Percentiles rank a stretch among this genome's conserved stretches.
These are phyloP conservation scores for Casuarina cunninghamiana DNA, from an alignment of 306 rosid genomes.

Conservation along the genomic window DNA sequence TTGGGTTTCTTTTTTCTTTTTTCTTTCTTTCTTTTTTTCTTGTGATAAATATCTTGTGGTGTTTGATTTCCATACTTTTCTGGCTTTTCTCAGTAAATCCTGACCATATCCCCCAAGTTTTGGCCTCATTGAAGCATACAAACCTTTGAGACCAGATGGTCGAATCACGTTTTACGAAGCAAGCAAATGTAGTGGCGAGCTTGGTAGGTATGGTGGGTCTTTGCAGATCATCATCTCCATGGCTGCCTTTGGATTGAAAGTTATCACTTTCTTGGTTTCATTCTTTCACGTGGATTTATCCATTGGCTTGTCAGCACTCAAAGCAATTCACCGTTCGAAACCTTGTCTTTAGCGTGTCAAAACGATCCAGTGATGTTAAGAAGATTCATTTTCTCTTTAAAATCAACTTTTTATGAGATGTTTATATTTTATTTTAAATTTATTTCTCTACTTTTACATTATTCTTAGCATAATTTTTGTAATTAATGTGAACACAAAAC, in stretches of 20 bases:
- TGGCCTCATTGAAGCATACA: neutral
- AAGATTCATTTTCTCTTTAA: too few relatives aligned
- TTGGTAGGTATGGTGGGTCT: neutral
- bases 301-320: neutral
- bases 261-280: neutral
- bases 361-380: neutral
- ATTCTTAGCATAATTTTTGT: too few relatives aligned
- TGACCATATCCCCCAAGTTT: neutral
- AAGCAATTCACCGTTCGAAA: neutral
- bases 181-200: neutral
- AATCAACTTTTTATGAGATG: too few relatives aligned
- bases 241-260: neutral
- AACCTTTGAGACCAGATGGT: neutral
- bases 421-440: too few relatives aligned
- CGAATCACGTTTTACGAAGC: neutral
- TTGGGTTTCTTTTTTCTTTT: neutral
- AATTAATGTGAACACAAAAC: too few relatives aligned
- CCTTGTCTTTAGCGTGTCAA: neutral
- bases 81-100: neutral
- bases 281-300: neutral
- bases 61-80: slow-evolving; percentile 3
- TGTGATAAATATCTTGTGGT: neutral
- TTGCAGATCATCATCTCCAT: neutral
- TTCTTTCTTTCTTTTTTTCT: neutral
- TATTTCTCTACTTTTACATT: too few relatives aligned